Base-by-base conservation (phyloP, 495 filamentous ascomycete genomes). In the Xylaria flabelliformis region DNA sequence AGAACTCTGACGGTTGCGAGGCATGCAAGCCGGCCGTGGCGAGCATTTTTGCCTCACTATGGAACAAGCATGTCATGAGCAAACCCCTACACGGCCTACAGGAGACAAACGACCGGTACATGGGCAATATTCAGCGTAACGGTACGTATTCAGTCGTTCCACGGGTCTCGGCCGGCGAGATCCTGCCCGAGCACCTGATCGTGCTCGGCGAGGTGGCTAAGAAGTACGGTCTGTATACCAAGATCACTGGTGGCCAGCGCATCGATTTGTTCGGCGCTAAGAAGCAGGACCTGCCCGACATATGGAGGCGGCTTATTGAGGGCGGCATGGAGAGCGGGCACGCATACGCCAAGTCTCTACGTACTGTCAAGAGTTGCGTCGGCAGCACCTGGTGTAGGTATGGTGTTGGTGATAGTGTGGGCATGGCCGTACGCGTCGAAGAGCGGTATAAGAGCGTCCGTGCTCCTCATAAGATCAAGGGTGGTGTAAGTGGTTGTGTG, bases 291-390 rank as follows among this genome's bases (percentile, higher is more conserved):
- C 84, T 98, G 44, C 84, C 94, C 46, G 85, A 86, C n/a, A 98
- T 98, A 75, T 98, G 95, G 95, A 90, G 88, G 8, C 88, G 88
- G 71, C 86, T 98, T 10, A 89, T 97, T 32, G 89, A 94, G 72
- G 95, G 90, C 9, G 95, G 95, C n/a, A 93, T 97, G 92, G 95
- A 98, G 81, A 94, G 90, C 78, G 95, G 95, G 0, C 94, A 98
- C 78, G 95, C 94, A 2, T 98, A 98, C 78, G 95, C 94, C 36
- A 98, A 98, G 82, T 91, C 92, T 26, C 83, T 98, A 67, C 88
- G 95, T 56, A 97, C 95, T 10, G 92, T 98, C 74, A 98, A 97
- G 88, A 93, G 91, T 74, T 98, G 95, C 76, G 95, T 98, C 4
- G 95, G 95, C 36, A 96, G 92, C 1, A 97, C 93, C 2, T 98